A percentile compares a stretch with the other conserved stretches of the same genome.
Evolutionary conservation across 441 rosid species (phyloP).

Genomic region (Gossypium aridum): DNA sequence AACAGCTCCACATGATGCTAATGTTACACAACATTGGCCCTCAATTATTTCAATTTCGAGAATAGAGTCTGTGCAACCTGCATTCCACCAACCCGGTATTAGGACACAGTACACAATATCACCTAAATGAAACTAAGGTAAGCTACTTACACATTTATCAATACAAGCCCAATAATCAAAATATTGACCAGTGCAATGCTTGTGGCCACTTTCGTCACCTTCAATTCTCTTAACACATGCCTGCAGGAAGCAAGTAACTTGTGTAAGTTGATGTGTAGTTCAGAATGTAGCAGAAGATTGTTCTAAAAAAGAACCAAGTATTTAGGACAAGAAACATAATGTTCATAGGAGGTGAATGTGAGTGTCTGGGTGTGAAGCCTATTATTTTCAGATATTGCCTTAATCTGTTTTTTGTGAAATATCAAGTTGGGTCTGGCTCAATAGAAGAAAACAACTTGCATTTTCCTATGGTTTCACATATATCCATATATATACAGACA

Average conservation of each 20-base stretch:
- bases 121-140: not conserved
- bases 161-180: conserved; percentile 69
- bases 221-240: conserved; percentile 66
- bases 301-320: not conserved
- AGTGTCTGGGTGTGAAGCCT: not conserved
- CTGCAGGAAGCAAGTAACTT: conserved; percentile 22
- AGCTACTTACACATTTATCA: conserved; percentile 69
- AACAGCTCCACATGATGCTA: not conserved
- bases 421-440: not conserved
- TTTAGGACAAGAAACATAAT: not conserved
- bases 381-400: not conserved
- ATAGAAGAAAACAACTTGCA: not conserved
- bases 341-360: not conserved
- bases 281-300: not conserved
- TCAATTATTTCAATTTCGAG: conserved; percentile 37
- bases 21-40: not conserved
- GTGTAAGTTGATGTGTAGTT: not conserved
- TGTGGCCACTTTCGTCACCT: conserved; percentile 59
- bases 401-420: not conserved
- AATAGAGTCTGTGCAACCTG: conserved; percentile 58
- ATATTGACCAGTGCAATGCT: conserved; percentile 79
- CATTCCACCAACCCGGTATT: conserved; percentile 12
- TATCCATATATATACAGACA: too few species aligned
- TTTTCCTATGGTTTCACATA: not conserved
- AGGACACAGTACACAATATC: not conserved